Evolutionary conservation across 2,329 filamentous ascomycete species (phyloP).

Genomic region (Pseudogymnoascus sp.): DNA sequence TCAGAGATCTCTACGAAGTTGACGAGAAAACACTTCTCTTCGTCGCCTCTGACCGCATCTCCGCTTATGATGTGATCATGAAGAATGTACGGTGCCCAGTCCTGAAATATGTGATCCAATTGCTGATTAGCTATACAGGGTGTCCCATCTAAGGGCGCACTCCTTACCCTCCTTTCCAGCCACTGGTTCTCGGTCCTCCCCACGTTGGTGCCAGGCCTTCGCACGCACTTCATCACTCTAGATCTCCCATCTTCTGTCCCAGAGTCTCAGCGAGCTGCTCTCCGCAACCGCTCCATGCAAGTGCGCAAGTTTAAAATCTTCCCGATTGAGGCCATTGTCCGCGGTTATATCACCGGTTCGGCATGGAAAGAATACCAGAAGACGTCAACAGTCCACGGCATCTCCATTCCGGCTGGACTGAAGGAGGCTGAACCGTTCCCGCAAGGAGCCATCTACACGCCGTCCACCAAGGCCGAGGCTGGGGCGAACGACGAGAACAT

Average conservation of each 20-base stretch:
- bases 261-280: conserved; percentile 31
- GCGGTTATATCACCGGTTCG: conserved; percentile 66
- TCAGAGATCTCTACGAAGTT: conserved; percentile 71
- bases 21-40: conserved; percentile 67
- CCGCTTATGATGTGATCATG: conserved; percentile 89
- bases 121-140: conserved; percentile 39
- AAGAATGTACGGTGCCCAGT: conserved; percentile 55
- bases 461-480: conserved; percentile 57
- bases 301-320: conserved; percentile 56
- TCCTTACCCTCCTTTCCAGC: conserved; percentile 58
- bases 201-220: conserved; percentile 45
- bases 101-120: conserved; percentile 36
- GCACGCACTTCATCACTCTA: conserved; percentile 55
- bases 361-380: conserved; percentile 62
- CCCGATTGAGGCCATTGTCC: conserved; percentile 62
- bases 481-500: conserved; percentile 66
- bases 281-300: conserved; percentile 53
- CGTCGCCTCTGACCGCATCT: conserved; percentile 82
- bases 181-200: conserved; percentile 60
- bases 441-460: conserved; percentile 55
- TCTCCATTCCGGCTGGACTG: conserved; percentile 47
- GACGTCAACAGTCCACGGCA: conserved; percentile 56
- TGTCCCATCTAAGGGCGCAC: conserved; percentile 56
- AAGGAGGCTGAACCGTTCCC: conserved; percentile 53
- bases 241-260: conserved; percentile 43